Evolutionary conservation across 306 rosid species (phyloP), one percentile per base, ranked within the genome.

Genomic region (Delonix regia): DNA sequence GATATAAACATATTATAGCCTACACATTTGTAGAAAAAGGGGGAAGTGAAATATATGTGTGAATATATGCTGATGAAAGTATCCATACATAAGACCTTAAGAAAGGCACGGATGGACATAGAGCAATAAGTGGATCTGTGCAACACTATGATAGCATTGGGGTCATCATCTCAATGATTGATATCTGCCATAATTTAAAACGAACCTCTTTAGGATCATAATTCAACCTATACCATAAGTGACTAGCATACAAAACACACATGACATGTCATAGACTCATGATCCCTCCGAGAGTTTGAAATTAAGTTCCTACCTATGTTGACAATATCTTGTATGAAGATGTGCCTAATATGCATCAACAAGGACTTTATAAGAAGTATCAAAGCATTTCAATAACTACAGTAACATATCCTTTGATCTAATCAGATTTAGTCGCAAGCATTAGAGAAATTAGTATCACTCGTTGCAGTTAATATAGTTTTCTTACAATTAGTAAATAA

Each of bases 391-490:
- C 14, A 42, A 9, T 8, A 42, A 42, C 47, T 42, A 42, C 47
- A 42, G 47, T 14, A 59, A 67, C 22, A 74, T 74, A 74, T 74
- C 27, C 78, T 71, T 49, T 53, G 13, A 41, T 61, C 47, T 22
- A 25, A 25, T 53, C 9, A 8, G 47, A 25, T 45, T 39, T 44
- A 21, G 19, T 45, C 0, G 21, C 34, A 59, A 69, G 44, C 34
- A n/a, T 4, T 3, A 53, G 2, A 30, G 9, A 47, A 49, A 21
- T 52, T 78, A 42, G 56, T 21, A 57, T 69, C 69, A 30, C 19
- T 56, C 51, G 9, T 18, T 25, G 57, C 56, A 55, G 5, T 45
- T 45, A 14, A 12, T 45, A 45, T 14, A 45, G 47, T 41, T 41
- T 49, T 22, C 21, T 49, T 18, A 4, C 9, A 49, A 49, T 57